Conservation (phyloP, 176 grass and related monocot species). For the Melocanna baccifera region DNA sequence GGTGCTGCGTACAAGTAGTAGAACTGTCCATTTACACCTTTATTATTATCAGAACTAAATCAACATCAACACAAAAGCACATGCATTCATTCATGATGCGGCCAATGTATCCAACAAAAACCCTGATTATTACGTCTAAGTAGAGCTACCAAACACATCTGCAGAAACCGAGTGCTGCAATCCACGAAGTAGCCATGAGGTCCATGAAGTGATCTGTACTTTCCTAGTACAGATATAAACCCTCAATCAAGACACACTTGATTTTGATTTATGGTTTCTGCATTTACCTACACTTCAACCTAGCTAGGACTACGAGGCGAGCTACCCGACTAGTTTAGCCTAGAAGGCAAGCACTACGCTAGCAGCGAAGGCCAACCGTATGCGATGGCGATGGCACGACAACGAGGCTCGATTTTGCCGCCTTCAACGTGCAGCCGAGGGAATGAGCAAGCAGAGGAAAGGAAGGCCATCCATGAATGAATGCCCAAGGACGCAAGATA, state of each 20-base stretch:
- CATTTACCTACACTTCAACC: neutral
- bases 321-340: neutral
- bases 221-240: neutral
- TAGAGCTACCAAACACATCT: neutral
- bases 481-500: conserved; percentile 41
- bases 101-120: neutral
- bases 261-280: neutral
- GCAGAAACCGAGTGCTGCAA: neutral
- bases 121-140: neutral
- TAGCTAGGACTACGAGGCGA: neutral
- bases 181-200: neutral
- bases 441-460: conserved; percentile 32
- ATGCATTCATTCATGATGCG: neutral
- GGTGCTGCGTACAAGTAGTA: neutral
- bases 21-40: conserved; percentile 3
- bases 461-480: conserved; percentile 20
- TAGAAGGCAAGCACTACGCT: neutral
- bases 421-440: conserved; percentile 45
- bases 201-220: neutral
- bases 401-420: neutral
- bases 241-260: neutral
- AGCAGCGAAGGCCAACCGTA: conserved; percentile 34
- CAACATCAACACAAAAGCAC: neutral
- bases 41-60: neutral
- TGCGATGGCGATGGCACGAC: conserved; percentile 31